Conservation (phyloP, 192 early-diverging fungal species). For the Coemansia sp. region DNA sequence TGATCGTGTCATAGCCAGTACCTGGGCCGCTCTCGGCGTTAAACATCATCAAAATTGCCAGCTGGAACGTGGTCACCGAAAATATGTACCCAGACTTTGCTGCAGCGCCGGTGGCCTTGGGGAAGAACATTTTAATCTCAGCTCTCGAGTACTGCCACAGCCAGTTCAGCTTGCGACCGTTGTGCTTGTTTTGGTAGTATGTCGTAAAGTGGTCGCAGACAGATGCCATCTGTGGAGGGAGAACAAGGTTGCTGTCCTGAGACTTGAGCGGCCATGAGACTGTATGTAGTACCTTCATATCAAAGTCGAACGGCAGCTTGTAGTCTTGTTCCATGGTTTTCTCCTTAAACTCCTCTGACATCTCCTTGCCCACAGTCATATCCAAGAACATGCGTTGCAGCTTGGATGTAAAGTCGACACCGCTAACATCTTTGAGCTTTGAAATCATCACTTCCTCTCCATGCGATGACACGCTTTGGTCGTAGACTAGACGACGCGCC, state of each 20-base stretch:
- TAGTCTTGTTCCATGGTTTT: constrained; percentile 35
- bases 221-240: constrained; percentile 86
- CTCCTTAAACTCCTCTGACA: constrained; percentile 83
- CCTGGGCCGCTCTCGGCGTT: constrained; percentile 59
- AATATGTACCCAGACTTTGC: constrained; percentile 60
- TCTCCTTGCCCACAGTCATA: constrained; percentile 85
- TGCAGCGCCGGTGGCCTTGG: constrained; percentile 68
- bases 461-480: constrained; percentile 85
- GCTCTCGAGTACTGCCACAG: constrained; percentile 88
- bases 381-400: constrained; percentile 96
- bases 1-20: constrained; percentile 57
- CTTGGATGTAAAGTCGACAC: constrained; percentile 92
- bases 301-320: constrained; percentile 63
- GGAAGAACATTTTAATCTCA: constrained; percentile 89
- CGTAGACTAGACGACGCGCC: constrained; percentile 89
- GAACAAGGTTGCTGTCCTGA: constrained; percentile 73
- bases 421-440: constrained; percentile 87
- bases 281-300: constrained; percentile 81
- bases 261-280: constrained; percentile 87
- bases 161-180: constrained; percentile 91
- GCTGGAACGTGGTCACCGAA: constrained; percentile 83
- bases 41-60: constrained; percentile 91
- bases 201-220: constrained; percentile 80
- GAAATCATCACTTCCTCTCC: constrained; percentile 94
- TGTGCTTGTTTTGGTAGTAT: constrained; percentile 88